phyloP scores from a whole-genome alignment of 805 yeast species.

The Saturnispora besseyi region DNA sequence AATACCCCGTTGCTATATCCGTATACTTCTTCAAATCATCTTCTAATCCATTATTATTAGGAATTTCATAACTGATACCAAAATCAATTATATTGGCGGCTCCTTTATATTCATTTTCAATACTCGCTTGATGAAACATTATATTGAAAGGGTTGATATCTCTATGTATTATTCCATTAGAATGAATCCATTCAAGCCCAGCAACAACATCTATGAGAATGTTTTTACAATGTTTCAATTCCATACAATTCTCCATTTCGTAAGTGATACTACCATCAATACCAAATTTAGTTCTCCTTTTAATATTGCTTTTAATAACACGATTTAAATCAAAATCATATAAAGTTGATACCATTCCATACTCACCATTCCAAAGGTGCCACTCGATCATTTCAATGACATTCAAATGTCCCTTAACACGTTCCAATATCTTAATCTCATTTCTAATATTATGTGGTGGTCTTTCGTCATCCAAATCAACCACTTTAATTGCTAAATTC shows the following conservation, averaged over 20 bases:
- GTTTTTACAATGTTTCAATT: constrained; percentile 13
- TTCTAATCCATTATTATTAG: constrained; percentile 65
- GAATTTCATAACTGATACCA: constrained; percentile 30
- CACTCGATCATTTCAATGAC: constrained; percentile 14
- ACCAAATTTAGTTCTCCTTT: constrained; percentile 21
- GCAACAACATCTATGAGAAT: constrained; percentile 32
- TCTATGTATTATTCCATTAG: constrained; percentile 55
- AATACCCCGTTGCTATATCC: constrained; percentile 60
- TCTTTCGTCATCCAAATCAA: constrained; percentile 40
- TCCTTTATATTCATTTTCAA: constrained; percentile 4
- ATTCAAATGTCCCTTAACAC: constrained; percentile 9
- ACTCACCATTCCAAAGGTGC: constrained; percentile 23
- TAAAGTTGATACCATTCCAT: constrained; percentile 36
- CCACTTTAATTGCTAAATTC: constrained; percentile 38
- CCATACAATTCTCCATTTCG: constrained; percentile 13
- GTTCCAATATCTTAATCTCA: constrained; percentile 34
- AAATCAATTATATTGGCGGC: constrained; percentile 36
- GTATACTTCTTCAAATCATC: constrained; percentile 30
- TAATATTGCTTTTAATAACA: constrained; percentile 28
- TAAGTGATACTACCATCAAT: constrained; percentile 14
- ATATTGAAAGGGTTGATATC: constrained; percentile 73
- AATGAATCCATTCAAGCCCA: constrained; percentile 58
- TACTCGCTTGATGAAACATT: constrained; percentile 22
- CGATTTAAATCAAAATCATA: constrained; percentile 29
- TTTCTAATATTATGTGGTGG: constrained; percentile 46